These are phyloP conservation scores for Neonectria neomacrospora DNA, from an alignment of 2,329 filamentous ascomycete genomes.

Conservation along the genomic window DNA sequence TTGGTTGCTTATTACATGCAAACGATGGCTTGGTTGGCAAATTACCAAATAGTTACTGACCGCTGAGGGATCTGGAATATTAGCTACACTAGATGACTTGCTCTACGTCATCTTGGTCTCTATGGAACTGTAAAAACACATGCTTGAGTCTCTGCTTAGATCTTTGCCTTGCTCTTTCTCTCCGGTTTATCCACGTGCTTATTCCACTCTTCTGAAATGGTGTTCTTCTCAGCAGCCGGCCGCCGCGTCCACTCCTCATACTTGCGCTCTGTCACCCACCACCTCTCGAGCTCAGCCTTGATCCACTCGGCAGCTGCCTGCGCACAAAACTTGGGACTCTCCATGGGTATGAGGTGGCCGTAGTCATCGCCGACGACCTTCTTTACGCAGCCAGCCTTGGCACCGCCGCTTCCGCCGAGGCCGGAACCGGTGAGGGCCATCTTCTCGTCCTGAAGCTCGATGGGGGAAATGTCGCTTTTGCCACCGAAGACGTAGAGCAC, in stretches of 20 bases:
- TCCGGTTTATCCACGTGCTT: constrained; percentile 58
- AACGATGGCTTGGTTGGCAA: not conserved
- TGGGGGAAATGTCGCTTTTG: constrained; percentile 65
- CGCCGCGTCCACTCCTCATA: constrained; percentile 67
- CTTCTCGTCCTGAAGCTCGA: constrained; percentile 65
- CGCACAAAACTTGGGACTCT: constrained; percentile 76
- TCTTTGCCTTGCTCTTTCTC: constrained; percentile 41
- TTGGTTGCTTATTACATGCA: too few species aligned
- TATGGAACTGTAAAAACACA: constrained; percentile 5
- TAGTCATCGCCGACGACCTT: constrained; percentile 71
- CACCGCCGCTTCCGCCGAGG: constrained; percentile 74
- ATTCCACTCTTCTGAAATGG: constrained; percentile 61
- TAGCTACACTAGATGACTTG: not conserved
- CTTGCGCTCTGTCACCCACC: constrained; percentile 65
- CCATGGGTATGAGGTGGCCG: constrained; percentile 88
- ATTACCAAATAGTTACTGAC: not conserved
- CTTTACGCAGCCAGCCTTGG: constrained; percentile 71
- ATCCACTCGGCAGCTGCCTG: constrained; percentile 68
- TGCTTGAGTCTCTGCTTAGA: constrained; percentile 33
- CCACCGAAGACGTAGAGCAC: constrained; percentile 77
- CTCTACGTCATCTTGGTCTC: not conserved
- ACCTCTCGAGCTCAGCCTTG: constrained; percentile 64
- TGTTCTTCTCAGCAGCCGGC: constrained; percentile 64
- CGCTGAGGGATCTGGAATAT: not conserved
- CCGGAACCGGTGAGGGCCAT: constrained; percentile 72